phyloP scores from a whole-genome alignment of 768 basidiomycete genomes.

The Tricholoma sp. region DNA sequence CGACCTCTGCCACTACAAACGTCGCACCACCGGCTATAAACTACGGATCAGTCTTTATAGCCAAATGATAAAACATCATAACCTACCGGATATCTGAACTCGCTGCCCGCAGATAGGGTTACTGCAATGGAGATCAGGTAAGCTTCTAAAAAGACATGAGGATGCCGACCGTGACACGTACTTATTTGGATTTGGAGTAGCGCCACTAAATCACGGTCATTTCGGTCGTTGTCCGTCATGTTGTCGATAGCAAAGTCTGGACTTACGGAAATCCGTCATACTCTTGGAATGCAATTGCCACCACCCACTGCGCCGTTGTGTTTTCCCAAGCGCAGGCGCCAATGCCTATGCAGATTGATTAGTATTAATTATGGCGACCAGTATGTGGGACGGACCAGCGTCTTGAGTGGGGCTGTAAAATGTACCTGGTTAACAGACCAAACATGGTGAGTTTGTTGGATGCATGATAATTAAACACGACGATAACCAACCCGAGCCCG shows the following conservation, averaged over 20 bases:
- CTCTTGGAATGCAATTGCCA: slow-evolving; percentile 6
- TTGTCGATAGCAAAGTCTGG: not conserved
- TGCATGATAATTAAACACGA: not conserved
- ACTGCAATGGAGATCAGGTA: not conserved
- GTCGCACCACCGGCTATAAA: slow-evolving; percentile 7
- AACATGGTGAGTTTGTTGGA: not conserved
- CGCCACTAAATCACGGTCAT: slow-evolving; percentile 4
- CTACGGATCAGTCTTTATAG: not conserved
- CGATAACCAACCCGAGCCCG: not conserved
- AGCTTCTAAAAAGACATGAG: not conserved
- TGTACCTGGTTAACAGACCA: not conserved
- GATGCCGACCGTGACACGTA: not conserved
- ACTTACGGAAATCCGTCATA: slow-evolving; percentile 12
- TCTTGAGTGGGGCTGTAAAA: not conserved
- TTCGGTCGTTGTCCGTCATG: not conserved
- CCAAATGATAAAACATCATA: too few species aligned
- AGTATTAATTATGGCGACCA: not conserved
- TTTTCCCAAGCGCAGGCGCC: slow-evolving; percentile 13
- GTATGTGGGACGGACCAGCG: not conserved
- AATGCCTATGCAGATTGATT: not conserved
- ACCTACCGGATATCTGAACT: slow-evolving; percentile 11
- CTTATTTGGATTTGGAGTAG: slow-evolving; percentile 9
- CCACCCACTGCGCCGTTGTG: slow-evolving; percentile 7
- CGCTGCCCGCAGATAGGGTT: slow-evolving; percentile 14
- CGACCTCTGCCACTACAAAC: too few species aligned